A percentile compares a stretch with the other conserved stretches of the same genome.
Conservation (phyloP, 2,329 filamentous ascomycete species). For the Aspergillus novoparasiticus region DNA sequence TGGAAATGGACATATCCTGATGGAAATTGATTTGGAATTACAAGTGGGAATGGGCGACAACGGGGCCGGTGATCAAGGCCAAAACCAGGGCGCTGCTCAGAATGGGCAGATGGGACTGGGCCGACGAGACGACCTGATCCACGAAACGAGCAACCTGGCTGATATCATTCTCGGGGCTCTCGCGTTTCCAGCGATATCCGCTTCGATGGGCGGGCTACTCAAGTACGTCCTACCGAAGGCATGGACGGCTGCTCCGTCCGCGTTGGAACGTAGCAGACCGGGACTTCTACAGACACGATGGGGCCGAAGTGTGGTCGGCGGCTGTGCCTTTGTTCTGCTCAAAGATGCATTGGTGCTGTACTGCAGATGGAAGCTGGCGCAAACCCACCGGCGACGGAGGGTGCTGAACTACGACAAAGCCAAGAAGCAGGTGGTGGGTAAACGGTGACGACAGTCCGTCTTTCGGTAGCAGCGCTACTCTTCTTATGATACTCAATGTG, state of each 20-base stretch:
- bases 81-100: slow-evolving; percentile 24
- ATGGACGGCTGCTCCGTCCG: slow-evolving; percentile 59
- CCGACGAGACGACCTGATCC: slow-evolving; percentile 51
- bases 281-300: slow-evolving; percentile 80
- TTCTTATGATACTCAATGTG: slow-evolving; percentile 15
- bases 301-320: slow-evolving; percentile 86
- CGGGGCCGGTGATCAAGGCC: slow-evolving; percentile 13
- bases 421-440: slow-evolving; percentile 37
- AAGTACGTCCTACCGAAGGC: slow-evolving; percentile 66
- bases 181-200: slow-evolving; percentile 80
- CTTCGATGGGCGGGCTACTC: slow-evolving; percentile 74
- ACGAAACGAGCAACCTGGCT: slow-evolving; percentile 58
- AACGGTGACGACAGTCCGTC: slow-evolving; percentile 13
- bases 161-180: slow-evolving; percentile 69
- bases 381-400: slow-evolving; percentile 49
- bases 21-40: slow-evolving; percentile 55
- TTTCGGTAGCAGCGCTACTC: neutral
- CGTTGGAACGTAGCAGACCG: slow-evolving; percentile 49
- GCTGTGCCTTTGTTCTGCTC: slow-evolving; percentile 82
- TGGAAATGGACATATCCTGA: slow-evolving; percentile 46
- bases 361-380: slow-evolving; percentile 53
- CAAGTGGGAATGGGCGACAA: slow-evolving; percentile 35
- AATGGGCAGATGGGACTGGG: slow-evolving; percentile 36
- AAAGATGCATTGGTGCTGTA: slow-evolving; percentile 69
- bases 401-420: slow-evolving; percentile 50